Base-by-base conservation (phyloP, 2,329 filamentous ascomycete genomes). In the Periconia macrospinosa region DNA sequence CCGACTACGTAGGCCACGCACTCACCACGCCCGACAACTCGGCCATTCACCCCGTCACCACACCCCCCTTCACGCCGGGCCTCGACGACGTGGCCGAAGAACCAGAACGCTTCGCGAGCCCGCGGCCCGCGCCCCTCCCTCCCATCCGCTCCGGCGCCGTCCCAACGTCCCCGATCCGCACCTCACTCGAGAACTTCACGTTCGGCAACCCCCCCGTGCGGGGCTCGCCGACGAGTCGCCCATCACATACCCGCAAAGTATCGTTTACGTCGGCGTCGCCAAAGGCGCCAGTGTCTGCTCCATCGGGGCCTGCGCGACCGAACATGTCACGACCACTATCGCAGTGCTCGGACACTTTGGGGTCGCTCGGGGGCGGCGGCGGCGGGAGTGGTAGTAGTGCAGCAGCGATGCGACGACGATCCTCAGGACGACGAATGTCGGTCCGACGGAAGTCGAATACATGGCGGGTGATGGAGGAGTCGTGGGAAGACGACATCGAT, bases 401-500 rank as follows among this genome's bases (percentile, higher is more conserved):
- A 27, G 23, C 23, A 8, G 30, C 74, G 64, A n/a, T 43, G 18
- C 46, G 58, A 18, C 58, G 66, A 13, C 62, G 57, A 49, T 56
- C 45, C 35, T 67, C 65, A 11, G 45, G 68, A 41, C 57, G 64
- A 18, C 62, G 57, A 40, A n/a, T 61, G 20, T 45, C 59, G 8
- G 49, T 56, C n/a, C 65, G 66, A 30, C 66, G 68, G 45, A 63
- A 65, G 41, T 74, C 70, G 1, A 71, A 68, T 48, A 67, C 66
- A 11, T 73, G 70, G 66, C 66, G 66, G 23, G 66, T 58, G 15
- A 67, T 74, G 27, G 76, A 79, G 46, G 69, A 69, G 14, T 81
- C 79, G 1, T 86, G 84, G 84, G 83, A 86, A 61, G 83, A 84
- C 40, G 83, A 85, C 55, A 82, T 86, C 52, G 83, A 86, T 58